These are phyloP conservation scores for Picochlorum costavermella DNA, from an alignment of 139 green algal species.

Conservation along the genomic window DNA sequence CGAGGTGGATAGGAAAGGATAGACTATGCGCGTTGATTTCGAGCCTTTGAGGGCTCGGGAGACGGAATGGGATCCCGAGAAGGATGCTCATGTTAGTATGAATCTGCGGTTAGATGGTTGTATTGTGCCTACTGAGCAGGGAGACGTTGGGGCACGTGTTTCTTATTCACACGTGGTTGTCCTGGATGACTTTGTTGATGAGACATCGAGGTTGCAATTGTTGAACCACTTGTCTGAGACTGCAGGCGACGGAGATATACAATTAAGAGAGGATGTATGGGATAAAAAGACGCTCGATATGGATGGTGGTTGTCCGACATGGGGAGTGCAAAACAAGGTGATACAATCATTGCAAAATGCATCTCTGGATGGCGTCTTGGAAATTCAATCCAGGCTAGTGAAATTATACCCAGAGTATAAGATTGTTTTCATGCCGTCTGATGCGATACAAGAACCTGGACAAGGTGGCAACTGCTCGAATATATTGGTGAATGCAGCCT, in stretches of 20 bases:
- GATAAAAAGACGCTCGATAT: constrained; percentile 50
- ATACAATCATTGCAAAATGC: constrained; percentile 33
- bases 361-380: constrained; percentile 38
- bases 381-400: constrained; percentile 60
- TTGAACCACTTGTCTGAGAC: constrained; percentile 24
- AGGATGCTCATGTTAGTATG: constrained; percentile 19
- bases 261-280: constrained; percentile 42
- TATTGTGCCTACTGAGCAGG: constrained; percentile 47
- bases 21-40: neutral
- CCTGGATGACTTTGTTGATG: constrained; percentile 53
- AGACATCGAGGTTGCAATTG: constrained; percentile 27
- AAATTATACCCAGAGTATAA: constrained; percentile 60
- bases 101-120: constrained; percentile 57
- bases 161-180: constrained; percentile 49
- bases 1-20: neutral
- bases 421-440: constrained; percentile 66
- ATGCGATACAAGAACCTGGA: constrained; percentile 44
- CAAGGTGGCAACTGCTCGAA: constrained; percentile 44
- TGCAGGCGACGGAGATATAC: neutral
- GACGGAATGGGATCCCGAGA: constrained; percentile 16
- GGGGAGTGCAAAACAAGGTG: constrained; percentile 44
- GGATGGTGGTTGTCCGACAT: constrained; percentile 34
- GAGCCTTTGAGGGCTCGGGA: neutral
- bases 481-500: constrained; percentile 77
- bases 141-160: constrained; percentile 20